Evolutionary conservation across 345 rosid species (phyloP).

Genomic region (Acer campestre): DNA sequence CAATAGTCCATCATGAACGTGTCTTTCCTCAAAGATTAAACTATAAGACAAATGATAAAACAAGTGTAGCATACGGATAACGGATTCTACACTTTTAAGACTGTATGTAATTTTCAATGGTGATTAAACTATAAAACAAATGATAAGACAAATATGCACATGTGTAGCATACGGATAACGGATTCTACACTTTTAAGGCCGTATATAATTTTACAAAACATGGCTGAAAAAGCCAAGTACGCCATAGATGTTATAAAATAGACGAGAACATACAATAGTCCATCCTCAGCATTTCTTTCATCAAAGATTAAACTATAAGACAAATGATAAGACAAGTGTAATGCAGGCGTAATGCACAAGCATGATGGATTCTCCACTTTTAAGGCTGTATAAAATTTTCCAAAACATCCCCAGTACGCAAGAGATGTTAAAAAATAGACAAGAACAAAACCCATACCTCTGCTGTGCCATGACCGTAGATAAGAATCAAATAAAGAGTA

Average conservation of each 20-base stretch:
- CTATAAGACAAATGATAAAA: not conserved
- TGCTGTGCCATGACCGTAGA: conserved; percentile 77
- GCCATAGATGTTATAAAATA: not conserved
- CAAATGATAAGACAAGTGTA: not conserved
- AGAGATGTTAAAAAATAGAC: not conserved
- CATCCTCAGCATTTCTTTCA: not conserved
- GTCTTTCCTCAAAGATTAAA: not conserved
- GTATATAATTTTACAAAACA: not conserved
- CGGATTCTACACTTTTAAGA: not conserved
- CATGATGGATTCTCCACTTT: not conserved
- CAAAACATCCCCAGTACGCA: not conserved
- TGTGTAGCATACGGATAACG: not conserved
- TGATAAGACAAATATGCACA: no score
- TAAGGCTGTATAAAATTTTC: not conserved
- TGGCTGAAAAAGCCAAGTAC: not conserved
- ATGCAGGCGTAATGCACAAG: not conserved
- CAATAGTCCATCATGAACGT: not conserved
- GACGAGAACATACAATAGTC: not conserved
- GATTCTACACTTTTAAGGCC: not conserved
- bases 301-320: not conserved
- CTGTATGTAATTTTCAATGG: not conserved
- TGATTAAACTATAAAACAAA: not conserved
- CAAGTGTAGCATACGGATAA: not conserved
- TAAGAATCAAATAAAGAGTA: conserved; percentile 81
- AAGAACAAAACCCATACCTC: conserved; percentile 58